phyloP scores from a whole-genome alignment of 129 eudicot genomes.

The Centella asiatica region DNA sequence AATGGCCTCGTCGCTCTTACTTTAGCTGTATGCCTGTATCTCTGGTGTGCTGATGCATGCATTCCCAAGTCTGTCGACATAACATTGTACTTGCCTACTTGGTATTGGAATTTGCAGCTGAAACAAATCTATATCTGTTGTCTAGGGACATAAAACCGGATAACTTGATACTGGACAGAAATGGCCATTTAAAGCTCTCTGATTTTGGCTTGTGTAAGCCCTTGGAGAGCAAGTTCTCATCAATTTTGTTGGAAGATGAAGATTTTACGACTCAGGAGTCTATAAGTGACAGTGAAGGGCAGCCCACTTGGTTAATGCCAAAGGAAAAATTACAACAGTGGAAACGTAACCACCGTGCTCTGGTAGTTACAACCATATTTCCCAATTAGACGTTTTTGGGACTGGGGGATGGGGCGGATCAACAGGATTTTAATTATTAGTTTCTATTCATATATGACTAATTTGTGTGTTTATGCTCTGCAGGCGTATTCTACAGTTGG shows the following conservation, averaged over 20 bases:
- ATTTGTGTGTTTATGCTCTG: constrained; percentile 3
- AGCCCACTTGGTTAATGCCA: constrained; percentile 72
- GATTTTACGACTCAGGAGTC: constrained; percentile 57
- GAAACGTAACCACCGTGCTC: constrained; percentile 86
- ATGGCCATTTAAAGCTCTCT: constrained; percentile 81
- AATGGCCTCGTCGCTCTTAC: too few species aligned
- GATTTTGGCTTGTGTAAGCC: constrained; percentile 96
- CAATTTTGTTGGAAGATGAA: constrained; percentile 68
- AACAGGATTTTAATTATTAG: not conserved
- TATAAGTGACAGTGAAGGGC: constrained; percentile 38
- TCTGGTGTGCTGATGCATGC: not conserved
- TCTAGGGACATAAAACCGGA: constrained; percentile 90
- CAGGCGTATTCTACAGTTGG: constrained; percentile 94
- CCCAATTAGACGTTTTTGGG: not conserved
- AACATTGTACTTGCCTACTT: not conserved
- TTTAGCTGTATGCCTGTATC: too few species aligned
- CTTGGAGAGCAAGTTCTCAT: constrained; percentile 58
- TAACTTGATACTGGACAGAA: constrained; percentile 74
- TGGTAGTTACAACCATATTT: constrained; percentile 29
- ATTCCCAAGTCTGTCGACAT: not conserved
- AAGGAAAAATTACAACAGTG: constrained; percentile 80
- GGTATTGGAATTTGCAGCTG: constrained; percentile 1
- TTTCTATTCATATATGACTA: constrained; percentile 3
- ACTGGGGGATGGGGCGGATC: too few species aligned
- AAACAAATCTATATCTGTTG: constrained; percentile 8